Conservation (phyloP, 2,329 filamentous ascomycete species). For the Sarocladiaceae sp. region DNA sequence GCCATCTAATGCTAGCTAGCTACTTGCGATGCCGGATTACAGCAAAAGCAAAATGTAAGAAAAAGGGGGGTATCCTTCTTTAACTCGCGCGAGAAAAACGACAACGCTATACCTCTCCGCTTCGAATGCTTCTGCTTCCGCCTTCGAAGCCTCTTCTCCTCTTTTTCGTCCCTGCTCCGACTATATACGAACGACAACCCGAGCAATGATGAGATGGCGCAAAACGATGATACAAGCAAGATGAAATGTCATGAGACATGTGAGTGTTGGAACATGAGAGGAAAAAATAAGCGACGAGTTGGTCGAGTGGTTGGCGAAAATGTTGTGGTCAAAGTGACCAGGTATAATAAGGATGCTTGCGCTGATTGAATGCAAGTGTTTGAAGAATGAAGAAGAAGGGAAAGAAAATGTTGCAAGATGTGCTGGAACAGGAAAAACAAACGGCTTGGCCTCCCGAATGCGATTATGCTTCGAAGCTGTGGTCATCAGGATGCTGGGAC, state of each 20-base stretch:
- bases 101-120: background rate
- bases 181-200: background rate
- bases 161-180: background rate
- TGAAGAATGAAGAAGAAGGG: background rate
- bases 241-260: background rate
- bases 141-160: too few relatives aligned
- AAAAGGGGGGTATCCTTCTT: conserved; percentile 8
- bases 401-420: background rate
- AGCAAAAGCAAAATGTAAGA: background rate
- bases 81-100: background rate
- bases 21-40: too few relatives aligned
- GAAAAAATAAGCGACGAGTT: too few relatives aligned
- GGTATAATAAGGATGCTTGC: background rate
- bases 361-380: background rate
- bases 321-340: background rate
- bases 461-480: background rate
- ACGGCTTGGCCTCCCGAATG: background rate
- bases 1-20: background rate
- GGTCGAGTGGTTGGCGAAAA: too few relatives aligned
- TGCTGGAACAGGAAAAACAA: conserved; percentile 5
- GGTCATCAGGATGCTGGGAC: background rate
- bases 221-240: background rate
- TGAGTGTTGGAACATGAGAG: background rate
- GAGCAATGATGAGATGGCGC: too few relatives aligned
- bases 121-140: too few relatives aligned